These are phyloP conservation scores for Backusella australiensis DNA, from an alignment of 192 early-diverging fungal genomes.

Conservation along the genomic window DNA sequence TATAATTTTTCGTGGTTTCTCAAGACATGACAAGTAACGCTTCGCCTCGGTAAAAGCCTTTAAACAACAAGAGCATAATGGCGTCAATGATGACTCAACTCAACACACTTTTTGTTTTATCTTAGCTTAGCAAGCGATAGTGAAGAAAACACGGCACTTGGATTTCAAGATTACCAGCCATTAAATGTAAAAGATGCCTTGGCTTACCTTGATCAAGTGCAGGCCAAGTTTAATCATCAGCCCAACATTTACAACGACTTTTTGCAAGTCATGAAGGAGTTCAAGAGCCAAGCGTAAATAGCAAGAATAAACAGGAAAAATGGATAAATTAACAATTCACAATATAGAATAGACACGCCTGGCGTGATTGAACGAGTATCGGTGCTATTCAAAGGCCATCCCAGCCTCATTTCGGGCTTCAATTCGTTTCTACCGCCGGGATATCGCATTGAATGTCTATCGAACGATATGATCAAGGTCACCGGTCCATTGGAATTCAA, in stretches of 20 bases:
- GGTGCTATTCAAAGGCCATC: conserved; percentile 85
- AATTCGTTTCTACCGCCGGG: conserved; percentile 98
- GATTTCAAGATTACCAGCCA: conserved; percentile 36
- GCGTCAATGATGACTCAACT: no score
- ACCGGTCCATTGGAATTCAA: conserved; percentile 91
- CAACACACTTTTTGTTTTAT: not conserved
- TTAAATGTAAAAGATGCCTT: conserved; percentile 93
- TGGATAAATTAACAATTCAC: not conserved
- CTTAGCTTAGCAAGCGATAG: not conserved
- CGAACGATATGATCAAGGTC: conserved; percentile 65
- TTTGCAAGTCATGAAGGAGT: conserved; percentile 99
- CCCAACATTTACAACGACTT: conserved; percentile 97
- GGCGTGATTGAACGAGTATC: conserved; percentile 98
- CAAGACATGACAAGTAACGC: not conserved
- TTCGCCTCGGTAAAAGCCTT: not conserved
- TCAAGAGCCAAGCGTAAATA: conserved; percentile 87
- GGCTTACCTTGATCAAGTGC: conserved; percentile 93
- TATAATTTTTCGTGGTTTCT: not conserved
- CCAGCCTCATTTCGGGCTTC: conserved; percentile 91
- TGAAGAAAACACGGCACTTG: not conserved
- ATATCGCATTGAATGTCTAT: conserved; percentile 89
- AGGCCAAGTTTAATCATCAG: conserved; percentile 84
- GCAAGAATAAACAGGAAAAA: not conserved
- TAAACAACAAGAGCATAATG: not conserved
- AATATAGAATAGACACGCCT: conserved; percentile 83